phyloP scores from a whole-genome alignment of 106 monocot genomes.

The Dioscorea alata region DNA sequence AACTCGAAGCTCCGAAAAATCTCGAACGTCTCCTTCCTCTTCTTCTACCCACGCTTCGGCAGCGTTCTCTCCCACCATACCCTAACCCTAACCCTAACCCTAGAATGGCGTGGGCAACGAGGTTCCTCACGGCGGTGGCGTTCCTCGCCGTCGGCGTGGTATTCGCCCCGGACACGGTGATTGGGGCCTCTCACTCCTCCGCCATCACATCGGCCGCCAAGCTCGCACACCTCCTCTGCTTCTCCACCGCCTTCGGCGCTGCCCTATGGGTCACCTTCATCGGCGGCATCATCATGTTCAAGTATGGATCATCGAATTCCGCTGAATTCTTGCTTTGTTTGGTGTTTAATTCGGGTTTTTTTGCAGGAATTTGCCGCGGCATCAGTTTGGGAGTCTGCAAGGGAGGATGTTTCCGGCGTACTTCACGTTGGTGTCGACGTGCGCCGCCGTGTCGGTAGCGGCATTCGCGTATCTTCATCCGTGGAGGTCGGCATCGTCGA shows the following conservation, averaged over 20 bases:
- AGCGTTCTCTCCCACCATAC: not conserved
- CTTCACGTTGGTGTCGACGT: slow-evolving; percentile 52
- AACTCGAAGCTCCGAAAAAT: too few species aligned
- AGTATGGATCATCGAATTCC: slow-evolving; percentile 26
- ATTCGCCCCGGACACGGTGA: slow-evolving; percentile 21
- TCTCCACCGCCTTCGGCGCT: slow-evolving; percentile 38
- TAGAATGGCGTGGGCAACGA: slow-evolving; percentile 37
- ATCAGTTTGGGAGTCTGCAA: slow-evolving; percentile 89
- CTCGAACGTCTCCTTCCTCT: too few species aligned
- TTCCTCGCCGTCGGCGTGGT: slow-evolving; percentile 38
- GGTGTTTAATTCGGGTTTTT: not conserved
- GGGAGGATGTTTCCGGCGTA: slow-evolving; percentile 97
- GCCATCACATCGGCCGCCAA: slow-evolving; percentile 25
- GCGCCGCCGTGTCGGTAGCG: slow-evolving; percentile 53
- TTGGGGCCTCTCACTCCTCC: slow-evolving; percentile 11
- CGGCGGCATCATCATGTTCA: slow-evolving; percentile 99
- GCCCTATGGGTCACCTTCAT: slow-evolving; percentile 52
- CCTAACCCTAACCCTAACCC: not conserved
- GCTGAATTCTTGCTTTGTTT: not conserved
- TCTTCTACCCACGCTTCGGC: too few species aligned
- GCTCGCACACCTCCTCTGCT: slow-evolving; percentile 41
- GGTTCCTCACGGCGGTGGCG: slow-evolving; percentile 30
- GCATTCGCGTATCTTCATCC: slow-evolving; percentile 86
- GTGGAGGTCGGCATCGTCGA: slow-evolving; percentile 59
- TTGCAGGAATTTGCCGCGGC: slow-evolving; percentile 84